Conservation (phyloP, 2,329 filamentous ascomycete species). For the Alternaria infectoria region DNA sequence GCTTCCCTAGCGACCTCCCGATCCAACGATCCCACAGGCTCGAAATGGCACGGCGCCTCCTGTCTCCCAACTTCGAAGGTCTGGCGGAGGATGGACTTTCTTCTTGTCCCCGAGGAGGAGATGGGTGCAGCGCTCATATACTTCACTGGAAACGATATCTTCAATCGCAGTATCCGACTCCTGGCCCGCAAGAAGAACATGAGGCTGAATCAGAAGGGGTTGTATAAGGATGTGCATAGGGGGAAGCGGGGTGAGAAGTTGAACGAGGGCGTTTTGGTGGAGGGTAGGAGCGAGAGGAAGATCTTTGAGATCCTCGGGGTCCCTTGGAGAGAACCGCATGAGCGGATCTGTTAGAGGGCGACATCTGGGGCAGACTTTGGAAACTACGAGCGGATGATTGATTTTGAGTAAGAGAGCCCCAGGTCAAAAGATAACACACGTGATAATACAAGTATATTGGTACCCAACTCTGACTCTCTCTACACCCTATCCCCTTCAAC, state of each 20-base stretch:
- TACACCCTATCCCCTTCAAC: not conserved
- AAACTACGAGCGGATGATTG: not conserved
- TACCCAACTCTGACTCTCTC: not conserved
- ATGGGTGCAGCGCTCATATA: conserved; percentile 89
- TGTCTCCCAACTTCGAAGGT: conserved; percentile 64
- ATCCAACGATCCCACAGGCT: conserved; percentile 60
- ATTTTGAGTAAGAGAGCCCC: not conserved
- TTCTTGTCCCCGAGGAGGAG: conserved; percentile 80
- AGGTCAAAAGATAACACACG: not conserved
- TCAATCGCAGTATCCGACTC: conserved; percentile 84
- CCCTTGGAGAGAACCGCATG: conserved; percentile 71
- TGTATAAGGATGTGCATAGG: conserved; percentile 74
- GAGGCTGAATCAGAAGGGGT: conserved; percentile 81
- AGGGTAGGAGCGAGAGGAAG: conserved; percentile 74
- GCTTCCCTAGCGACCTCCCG: conserved; percentile 67
- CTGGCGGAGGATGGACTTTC: conserved; percentile 85
- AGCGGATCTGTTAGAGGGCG: conserved; percentile 35
- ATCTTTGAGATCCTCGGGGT: conserved; percentile 86
- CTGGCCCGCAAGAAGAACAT: conserved; percentile 81
- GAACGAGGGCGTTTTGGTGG: conserved; percentile 72
- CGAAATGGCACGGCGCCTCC: conserved; percentile 90
- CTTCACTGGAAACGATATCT: conserved; percentile 94
- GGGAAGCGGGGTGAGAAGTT: conserved; percentile 64
- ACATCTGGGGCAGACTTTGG: not conserved
- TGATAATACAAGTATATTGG: not conserved